A percentile compares a stretch with the other conserved stretches of the same genome.
Evolutionary conservation across 495 filamentous ascomycete species (phyloP).

Genomic region (Hypoxylon intermedium): DNA sequence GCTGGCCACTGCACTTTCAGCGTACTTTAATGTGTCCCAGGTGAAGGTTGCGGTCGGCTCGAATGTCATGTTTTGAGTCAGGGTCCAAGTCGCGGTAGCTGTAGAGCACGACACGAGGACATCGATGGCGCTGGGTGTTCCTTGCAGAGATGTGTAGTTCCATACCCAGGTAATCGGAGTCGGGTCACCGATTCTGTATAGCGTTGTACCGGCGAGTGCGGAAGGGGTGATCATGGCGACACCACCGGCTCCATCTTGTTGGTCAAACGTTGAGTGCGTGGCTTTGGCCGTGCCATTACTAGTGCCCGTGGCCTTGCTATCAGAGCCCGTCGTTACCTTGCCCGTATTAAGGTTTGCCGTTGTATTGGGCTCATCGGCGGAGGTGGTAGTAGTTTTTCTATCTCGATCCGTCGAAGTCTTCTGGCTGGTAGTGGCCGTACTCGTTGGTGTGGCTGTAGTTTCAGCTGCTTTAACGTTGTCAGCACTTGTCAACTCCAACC

Average conservation of each 20-base stretch:
- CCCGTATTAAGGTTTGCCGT: constrained; percentile 48
- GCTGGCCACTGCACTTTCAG: constrained; percentile 62
- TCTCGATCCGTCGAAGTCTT: constrained; percentile 3
- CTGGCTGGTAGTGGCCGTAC: constrained; percentile 6
- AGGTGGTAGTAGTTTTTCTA: constrained; percentile 9
- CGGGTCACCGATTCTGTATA: constrained; percentile 87
- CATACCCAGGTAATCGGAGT: constrained; percentile 85
- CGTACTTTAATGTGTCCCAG: constrained; percentile 83
- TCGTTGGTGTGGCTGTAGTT: constrained; percentile 31
- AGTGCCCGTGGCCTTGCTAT: constrained; percentile 25
- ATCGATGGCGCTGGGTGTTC: constrained; percentile 79
- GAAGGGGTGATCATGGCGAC: constrained; percentile 83
- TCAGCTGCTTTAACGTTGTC: constrained; percentile 19
- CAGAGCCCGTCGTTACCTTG: constrained; percentile 2
- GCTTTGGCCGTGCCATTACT: constrained; percentile 48
- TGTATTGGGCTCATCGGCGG: constrained; percentile 14
- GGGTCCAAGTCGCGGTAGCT: constrained; percentile 53
- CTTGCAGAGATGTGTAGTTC: constrained; percentile 91
- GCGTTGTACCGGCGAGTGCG: constrained; percentile 62
- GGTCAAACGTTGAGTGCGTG: constrained; percentile 62
- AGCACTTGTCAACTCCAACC: constrained; percentile 9
- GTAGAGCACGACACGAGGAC: constrained; percentile 78
- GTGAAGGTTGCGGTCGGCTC: constrained; percentile 52
- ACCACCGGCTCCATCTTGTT: constrained; percentile 70
- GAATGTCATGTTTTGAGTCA: constrained; percentile 63